A percentile compares a stretch with the other conserved stretches of the same genome.
phyloP scores from a whole-genome alignment of 2,329 filamentous ascomycete genomes.

The Triangularia verruculosa region DNA sequence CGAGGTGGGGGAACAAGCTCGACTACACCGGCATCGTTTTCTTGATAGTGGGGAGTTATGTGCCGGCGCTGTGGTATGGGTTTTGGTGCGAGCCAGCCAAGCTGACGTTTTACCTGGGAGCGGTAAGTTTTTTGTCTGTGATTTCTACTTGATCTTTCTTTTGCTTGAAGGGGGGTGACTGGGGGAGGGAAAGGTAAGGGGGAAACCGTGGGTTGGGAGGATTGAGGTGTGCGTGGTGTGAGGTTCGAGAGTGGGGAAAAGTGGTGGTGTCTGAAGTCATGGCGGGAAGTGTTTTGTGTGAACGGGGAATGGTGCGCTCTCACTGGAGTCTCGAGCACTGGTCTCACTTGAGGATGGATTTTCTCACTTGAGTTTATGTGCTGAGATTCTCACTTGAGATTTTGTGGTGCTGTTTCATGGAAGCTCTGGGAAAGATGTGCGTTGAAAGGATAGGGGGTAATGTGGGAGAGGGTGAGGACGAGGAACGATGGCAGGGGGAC shows the following conservation, averaged over 20 bases:
- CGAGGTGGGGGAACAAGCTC: slow-evolving; percentile 83
- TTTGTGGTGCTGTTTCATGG: background rate
- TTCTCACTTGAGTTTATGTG: background rate
- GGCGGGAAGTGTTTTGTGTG: background rate
- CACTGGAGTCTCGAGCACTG: background rate
- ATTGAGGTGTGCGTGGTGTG: background rate
- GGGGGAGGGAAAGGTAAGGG: background rate
- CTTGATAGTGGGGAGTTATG: slow-evolving; percentile 86
- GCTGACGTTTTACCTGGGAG: slow-evolving; percentile 69
- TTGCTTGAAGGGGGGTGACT: background rate
- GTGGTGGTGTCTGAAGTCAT: background rate
- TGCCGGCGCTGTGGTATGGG: slow-evolving; percentile 84
- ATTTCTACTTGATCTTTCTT: background rate
- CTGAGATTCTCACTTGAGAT: background rate
- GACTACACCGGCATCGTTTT: slow-evolving; percentile 94
- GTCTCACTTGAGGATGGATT: background rate
- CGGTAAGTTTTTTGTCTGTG: slow-evolving; percentile 52
- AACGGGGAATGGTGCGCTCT: background rate
- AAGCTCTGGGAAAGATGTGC: background rate
- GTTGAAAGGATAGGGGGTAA: background rate
- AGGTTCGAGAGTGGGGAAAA: background rate
- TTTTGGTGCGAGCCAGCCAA: slow-evolving; percentile 68
- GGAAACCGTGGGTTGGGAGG: background rate
- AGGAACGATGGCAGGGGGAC: background rate
- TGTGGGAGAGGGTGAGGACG: too few relatives aligned